phyloP scores from a whole-genome alignment of 768 basidiomycete genomes.

The Galerina marginata region DNA sequence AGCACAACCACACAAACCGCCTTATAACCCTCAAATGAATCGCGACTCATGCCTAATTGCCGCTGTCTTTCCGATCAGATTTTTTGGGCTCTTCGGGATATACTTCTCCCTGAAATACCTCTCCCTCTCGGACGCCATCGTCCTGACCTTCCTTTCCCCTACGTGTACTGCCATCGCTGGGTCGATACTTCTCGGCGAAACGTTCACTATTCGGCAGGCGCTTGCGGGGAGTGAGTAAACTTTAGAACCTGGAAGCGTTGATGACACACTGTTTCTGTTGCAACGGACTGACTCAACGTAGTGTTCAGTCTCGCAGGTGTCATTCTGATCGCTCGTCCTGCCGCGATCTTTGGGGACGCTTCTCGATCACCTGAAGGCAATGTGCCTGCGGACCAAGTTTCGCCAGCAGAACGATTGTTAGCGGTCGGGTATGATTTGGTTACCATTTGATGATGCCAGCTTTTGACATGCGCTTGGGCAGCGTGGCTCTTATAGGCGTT shows the following conservation, averaged over 20 bases:
- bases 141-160: constrained; percentile 77
- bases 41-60: no score
- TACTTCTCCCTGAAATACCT: constrained; percentile 78
- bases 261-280: neutral
- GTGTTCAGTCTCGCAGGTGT: constrained; percentile 78
- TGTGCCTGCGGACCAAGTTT: constrained; percentile 33
- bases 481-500: constrained; percentile 70
- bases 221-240: constrained; percentile 47
- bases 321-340: constrained; percentile 80
- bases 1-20: constrained; percentile 7
- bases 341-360: constrained; percentile 66
- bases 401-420: constrained; percentile 47
- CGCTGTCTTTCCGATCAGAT: constrained; percentile 43
- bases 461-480: constrained; percentile 25
- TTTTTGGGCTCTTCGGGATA: constrained; percentile 72
- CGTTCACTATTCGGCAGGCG: constrained; percentile 57
- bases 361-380: constrained; percentile 9
- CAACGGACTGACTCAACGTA: constrained; percentile 21
- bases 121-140: constrained; percentile 78
- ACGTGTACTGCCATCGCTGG: constrained; percentile 67
- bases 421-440: constrained; percentile 1
- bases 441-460: neutral
- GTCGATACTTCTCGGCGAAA: constrained; percentile 61
- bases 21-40: neutral
- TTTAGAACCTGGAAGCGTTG: neutral